Base-by-base conservation (phyloP, 768 basidiomycete genomes). In the Antrodiella citrinella region DNA sequence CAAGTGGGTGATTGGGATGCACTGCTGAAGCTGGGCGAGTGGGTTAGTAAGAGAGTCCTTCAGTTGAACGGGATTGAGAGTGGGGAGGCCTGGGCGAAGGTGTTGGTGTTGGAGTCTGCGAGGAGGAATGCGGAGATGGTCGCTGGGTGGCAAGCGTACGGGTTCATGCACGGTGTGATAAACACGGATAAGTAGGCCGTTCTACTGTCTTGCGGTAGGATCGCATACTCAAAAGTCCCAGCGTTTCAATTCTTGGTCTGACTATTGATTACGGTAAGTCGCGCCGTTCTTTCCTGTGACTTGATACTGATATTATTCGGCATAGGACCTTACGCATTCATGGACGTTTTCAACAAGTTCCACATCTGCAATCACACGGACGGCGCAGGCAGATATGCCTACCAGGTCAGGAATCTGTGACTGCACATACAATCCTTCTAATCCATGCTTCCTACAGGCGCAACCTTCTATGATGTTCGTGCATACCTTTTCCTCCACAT, bases 321-420 rank as follows among this genome's bases (percentile, higher is more conserved):
- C n/a, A n/a, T 35, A 84, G 91, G 90, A 5, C 93, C 93, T 24
- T 96, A 86, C 56, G 88, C 91, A 0, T 94, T 91, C 68, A 96
- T 95, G 93, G 94, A 97, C 61, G 80, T 92, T 3, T 97, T 86
- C 58, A 84, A 95, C 56, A 63, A 80, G 0, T 68, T 72, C 47
- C 94, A 96, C 57, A 84, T 97, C 48, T 97, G 94, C 71, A 98
- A 94, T 58, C 91, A 94, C 64, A 80, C 80, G 1, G 92, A 96
- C 59, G 77, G 78, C 44, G 74, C 72, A 50, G 87, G 86, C 13
- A 75, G 90, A 41, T 93, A 92, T 58, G 74, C 86, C 1, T 93
- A 90, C 68, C 69, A 69, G 59, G 74, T 76, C 49, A 44, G 67
- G 50, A 21, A 15, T 35, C 30, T 35, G 7, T 15, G 15, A 35